phyloP scores from a whole-genome alignment of 2,329 filamentous ascomycete genomes.

The Aureobasidium sp. region DNA sequence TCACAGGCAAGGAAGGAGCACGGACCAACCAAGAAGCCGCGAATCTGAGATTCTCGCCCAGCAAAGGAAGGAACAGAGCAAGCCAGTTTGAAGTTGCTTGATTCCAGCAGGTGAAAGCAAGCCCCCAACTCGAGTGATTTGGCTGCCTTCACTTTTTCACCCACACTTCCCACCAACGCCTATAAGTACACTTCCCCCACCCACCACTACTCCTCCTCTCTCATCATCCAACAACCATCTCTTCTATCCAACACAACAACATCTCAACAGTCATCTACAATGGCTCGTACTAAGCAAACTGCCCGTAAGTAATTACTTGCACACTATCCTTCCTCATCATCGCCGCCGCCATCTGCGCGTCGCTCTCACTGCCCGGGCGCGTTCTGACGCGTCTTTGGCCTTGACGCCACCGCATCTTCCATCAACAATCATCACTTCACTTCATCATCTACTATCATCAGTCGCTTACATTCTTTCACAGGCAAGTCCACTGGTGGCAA shows the following conservation, averaged over 20 bases:
- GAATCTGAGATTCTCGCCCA: background rate
- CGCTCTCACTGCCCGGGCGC: constrained; percentile 13
- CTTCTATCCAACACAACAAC: constrained; percentile 25
- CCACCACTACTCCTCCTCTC: constrained; percentile 19
- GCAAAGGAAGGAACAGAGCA: background rate
- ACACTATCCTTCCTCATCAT: constrained; percentile 17
- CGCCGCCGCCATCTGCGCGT: constrained; percentile 10
- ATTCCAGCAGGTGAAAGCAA: constrained; percentile 8
- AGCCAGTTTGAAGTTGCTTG: constrained; percentile 12
- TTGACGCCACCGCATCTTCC: constrained; percentile 11
- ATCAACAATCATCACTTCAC: constrained; percentile 13
- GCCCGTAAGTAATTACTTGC: constrained; percentile 41
- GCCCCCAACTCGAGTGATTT: background rate
- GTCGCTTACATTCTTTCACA: constrained; percentile 31
- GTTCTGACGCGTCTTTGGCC: constrained; percentile 16
- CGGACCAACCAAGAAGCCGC: background rate
- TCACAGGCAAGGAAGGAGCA: background rate
- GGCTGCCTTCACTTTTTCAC: constrained; percentile 11
- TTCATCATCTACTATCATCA: constrained; percentile 17
- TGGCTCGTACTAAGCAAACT: constrained; percentile 51
- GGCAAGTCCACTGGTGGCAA: constrained; percentile 71
- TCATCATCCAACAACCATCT: constrained; percentile 17
- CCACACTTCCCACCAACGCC: constrained; percentile 13
- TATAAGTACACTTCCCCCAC: constrained; percentile 20
- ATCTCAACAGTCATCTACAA: constrained; percentile 28